These are phyloP conservation scores for Jasminum sambac DNA, from an alignment of 257 asterid genomes.

Conservation along the genomic window DNA sequence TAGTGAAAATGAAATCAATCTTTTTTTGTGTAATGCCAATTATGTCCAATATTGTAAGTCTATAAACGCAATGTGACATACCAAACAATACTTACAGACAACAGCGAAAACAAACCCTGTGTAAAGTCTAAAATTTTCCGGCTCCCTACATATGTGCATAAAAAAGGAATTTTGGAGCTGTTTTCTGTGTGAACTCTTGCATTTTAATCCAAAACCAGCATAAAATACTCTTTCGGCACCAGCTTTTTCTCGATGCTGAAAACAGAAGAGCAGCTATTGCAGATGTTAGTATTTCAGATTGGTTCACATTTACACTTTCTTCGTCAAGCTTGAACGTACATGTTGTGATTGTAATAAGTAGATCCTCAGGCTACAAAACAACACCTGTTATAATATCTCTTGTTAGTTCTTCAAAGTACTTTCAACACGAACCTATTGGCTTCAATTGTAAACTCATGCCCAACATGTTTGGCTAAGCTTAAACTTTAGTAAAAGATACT, in stretches of 20 bases:
- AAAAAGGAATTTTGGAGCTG: constrained; percentile 26
- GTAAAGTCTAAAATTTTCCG: constrained; percentile 25
- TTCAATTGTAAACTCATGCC: neutral
- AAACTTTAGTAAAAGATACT: neutral
- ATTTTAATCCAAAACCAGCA: constrained; percentile 16
- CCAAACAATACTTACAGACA: too few species aligned
- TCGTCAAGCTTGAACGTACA: constrained; percentile 30
- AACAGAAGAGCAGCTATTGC: constrained; percentile 8
- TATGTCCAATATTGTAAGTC: too few species aligned
- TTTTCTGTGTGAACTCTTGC: constrained; percentile 19
- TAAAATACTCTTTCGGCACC: constrained; percentile 8
- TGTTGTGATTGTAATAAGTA: constrained; percentile 53
- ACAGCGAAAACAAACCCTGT: constrained; percentile 16
- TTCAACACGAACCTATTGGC: neutral
- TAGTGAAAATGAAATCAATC: too few species aligned
- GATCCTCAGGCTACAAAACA: constrained; percentile 58
- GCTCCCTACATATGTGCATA: constrained; percentile 31
- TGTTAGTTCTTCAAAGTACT: constrained; percentile 23
- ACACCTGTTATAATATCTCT: constrained; percentile 44
- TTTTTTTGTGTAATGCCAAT: too few species aligned
- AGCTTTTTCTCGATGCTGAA: constrained; percentile 8
- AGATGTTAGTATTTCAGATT: constrained; percentile 40
- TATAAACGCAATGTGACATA: too few species aligned
- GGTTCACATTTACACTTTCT: constrained; percentile 35
- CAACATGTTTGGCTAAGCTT: neutral